phyloP scores from a whole-genome alignment of 176 grass and related monocot species.

The Aechmea fasciata region DNA sequence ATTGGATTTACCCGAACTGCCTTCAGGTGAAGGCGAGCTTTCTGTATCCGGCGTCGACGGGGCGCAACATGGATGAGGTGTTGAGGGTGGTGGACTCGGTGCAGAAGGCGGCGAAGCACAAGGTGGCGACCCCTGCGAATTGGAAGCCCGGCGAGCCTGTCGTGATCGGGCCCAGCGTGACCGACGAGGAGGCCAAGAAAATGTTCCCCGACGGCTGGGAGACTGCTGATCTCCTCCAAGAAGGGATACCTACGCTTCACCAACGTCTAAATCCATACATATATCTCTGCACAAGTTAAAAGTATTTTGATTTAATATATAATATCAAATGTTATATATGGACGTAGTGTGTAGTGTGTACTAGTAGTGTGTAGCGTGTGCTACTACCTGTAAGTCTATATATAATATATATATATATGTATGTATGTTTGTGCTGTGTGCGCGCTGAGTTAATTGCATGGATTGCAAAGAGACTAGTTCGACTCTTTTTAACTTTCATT shows the following conservation, averaged over 20 bases:
- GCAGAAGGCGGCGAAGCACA: slow-evolving; percentile 48
- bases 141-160: slow-evolving; percentile 64
- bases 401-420: too few relatives aligned
- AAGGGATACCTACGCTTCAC: slow-evolving; percentile 82
- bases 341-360: too few relatives aligned
- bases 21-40: slow-evolving; percentile 68
- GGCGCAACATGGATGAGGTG: slow-evolving; percentile 90
- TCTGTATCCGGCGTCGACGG: slow-evolving; percentile 60
- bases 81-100: slow-evolving; percentile 57
- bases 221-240: slow-evolving; percentile 41
- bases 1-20: too few relatives aligned
- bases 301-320: background rate
- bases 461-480: too few relatives aligned
- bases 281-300: background rate
- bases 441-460: too few relatives aligned
- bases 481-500: too few relatives aligned
- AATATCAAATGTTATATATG: too few relatives aligned
- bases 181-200: slow-evolving; percentile 61
- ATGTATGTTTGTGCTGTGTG: too few relatives aligned
- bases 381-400: too few relatives aligned
- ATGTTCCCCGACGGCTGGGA: slow-evolving; percentile 48
- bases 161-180: slow-evolving; percentile 55
- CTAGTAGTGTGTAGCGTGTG: too few relatives aligned
- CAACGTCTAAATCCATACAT: slow-evolving; percentile 23
- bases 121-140: slow-evolving; percentile 68